Evolutionary conservation across 2,329 filamentous ascomycete genomes (phyloP).

Genomic region (Thelonectria discophora): DNA sequence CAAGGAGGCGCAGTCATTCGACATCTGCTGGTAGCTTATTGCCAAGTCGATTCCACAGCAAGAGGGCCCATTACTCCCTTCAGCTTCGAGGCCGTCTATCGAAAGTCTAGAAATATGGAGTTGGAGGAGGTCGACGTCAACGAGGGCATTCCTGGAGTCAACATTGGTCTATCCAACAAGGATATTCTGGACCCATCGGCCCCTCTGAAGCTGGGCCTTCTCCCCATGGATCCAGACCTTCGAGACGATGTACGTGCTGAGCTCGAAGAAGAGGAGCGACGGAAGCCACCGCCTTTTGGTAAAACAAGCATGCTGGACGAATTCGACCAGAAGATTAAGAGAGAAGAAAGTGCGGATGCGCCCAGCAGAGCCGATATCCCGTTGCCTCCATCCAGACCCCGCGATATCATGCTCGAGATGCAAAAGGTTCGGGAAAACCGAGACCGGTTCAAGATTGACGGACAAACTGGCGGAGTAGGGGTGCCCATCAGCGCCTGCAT

Average conservation of each 20-base stretch:
- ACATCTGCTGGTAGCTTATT: slow-evolving; percentile 72
- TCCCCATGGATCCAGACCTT: slow-evolving; percentile 85
- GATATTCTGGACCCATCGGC: slow-evolving; percentile 66
- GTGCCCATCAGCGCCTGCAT: slow-evolving; percentile 90
- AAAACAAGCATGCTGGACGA: slow-evolving; percentile 82
- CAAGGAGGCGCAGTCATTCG: slow-evolving; percentile 82
- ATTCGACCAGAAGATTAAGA: slow-evolving; percentile 87
- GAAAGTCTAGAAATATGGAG: slow-evolving; percentile 66
- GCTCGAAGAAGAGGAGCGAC: slow-evolving; percentile 84
- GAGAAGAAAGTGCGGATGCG: slow-evolving; percentile 86
- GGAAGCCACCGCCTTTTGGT: slow-evolving; percentile 75
- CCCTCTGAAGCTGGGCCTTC: slow-evolving; percentile 77
- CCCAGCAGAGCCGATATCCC: slow-evolving; percentile 83
- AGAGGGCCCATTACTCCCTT: slow-evolving; percentile 71
- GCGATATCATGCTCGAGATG: slow-evolving; percentile 93
- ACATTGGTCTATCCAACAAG: slow-evolving; percentile 68
- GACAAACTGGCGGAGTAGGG: slow-evolving; percentile 82
- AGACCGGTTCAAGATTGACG: slow-evolving; percentile 89
- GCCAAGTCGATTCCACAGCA: slow-evolving; percentile 65
- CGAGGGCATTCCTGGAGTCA: slow-evolving; percentile 71
- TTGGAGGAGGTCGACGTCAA: slow-evolving; percentile 70
- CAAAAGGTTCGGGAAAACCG: slow-evolving; percentile 93
- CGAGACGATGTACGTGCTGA: slow-evolving; percentile 88
- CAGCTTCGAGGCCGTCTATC: slow-evolving; percentile 69
- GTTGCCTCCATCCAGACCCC: slow-evolving; percentile 84